Evolutionary conservation across 1,139 yeast species (phyloP).

Genomic region (Hanseniaspora uvarum): DNA sequence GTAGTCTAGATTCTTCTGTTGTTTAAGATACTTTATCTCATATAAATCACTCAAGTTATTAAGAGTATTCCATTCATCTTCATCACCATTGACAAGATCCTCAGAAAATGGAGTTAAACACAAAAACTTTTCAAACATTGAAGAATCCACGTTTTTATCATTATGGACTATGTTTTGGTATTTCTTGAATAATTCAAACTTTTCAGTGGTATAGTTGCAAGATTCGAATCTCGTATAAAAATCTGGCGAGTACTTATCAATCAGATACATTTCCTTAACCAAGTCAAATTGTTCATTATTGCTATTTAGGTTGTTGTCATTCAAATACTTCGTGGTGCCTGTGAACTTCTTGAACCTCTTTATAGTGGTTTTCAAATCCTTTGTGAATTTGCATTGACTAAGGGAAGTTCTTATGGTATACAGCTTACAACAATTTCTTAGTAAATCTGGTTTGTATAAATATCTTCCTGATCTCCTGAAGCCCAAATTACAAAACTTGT

Average conservation of each 20-base stretch:
- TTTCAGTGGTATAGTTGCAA: slow-evolving; percentile 46
- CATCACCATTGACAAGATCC: slow-evolving; percentile 27
- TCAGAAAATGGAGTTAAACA: slow-evolving; percentile 56
- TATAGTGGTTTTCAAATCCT: slow-evolving; percentile 57
- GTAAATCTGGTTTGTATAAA: slow-evolving; percentile 61
- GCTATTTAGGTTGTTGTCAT: slow-evolving; percentile 10
- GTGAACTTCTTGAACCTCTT: slow-evolving; percentile 45
- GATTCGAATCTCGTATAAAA: slow-evolving; percentile 48
- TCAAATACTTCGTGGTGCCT: slow-evolving; percentile 6
- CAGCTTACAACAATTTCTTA: slow-evolving; percentile 70
- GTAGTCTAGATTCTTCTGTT: background rate
- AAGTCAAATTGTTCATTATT: slow-evolving; percentile 29
- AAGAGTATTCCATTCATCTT: slow-evolving; percentile 28
- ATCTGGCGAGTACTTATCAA: slow-evolving; percentile 26
- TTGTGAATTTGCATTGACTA: slow-evolving; percentile 39
- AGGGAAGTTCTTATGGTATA: slow-evolving; percentile 64
- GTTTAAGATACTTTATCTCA: slow-evolving; percentile 4
- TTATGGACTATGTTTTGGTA: slow-evolving; percentile 64
- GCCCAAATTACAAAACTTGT: slow-evolving; percentile 56
- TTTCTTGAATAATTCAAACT: slow-evolving; percentile 52
- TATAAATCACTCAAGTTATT: slow-evolving; percentile 31
- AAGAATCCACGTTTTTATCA: slow-evolving; percentile 42
- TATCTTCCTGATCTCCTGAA: slow-evolving; percentile 71
- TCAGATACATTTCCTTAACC: slow-evolving; percentile 28
- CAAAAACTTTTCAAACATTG: slow-evolving; percentile 52